Conservation (phyloP, 169 alveolate species). For the Plasmodium relictum region DNA sequence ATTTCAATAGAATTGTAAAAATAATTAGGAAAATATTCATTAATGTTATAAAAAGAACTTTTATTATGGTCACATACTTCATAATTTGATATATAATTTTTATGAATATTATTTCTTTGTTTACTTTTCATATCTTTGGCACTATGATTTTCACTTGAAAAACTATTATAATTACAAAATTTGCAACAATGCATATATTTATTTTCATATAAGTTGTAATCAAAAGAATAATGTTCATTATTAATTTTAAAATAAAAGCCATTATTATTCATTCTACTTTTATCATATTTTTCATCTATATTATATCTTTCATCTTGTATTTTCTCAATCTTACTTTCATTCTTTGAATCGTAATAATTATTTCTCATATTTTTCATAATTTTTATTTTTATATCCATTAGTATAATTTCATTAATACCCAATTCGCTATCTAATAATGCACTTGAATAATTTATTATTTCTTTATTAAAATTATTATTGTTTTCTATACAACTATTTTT, state of each 20-base stretch:
- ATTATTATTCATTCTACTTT: background rate
- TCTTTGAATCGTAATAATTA: constrained; percentile 47
- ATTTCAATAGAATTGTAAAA: constrained; percentile 38
- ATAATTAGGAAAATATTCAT: constrained; percentile 60
- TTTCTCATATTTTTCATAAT: constrained; percentile 60
- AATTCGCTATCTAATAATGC: background rate
- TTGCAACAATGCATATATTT: constrained; percentile 2
- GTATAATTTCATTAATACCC: constrained; percentile 34
- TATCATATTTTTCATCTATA: background rate
- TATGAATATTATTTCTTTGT: background rate
- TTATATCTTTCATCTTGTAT: constrained; percentile 11
- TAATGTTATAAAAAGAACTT: constrained; percentile 22
- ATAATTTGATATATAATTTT: background rate
- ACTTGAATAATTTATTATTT: background rate
- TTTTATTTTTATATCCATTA: constrained; percentile 47
- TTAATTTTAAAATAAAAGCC: constrained; percentile 49
- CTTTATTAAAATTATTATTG: background rate
- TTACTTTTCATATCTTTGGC: background rate
- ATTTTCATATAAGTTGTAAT: constrained; percentile 20
- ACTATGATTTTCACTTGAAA: background rate
- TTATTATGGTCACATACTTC: constrained; percentile 1
- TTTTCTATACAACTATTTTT: background rate
- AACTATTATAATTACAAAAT: background rate
- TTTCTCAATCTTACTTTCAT: constrained; percentile 6
- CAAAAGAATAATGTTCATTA: constrained; percentile 36